Base-by-base conservation (phyloP, 495 filamentous ascomycete species). In the Hapsidospora chrysogenum region DNA sequence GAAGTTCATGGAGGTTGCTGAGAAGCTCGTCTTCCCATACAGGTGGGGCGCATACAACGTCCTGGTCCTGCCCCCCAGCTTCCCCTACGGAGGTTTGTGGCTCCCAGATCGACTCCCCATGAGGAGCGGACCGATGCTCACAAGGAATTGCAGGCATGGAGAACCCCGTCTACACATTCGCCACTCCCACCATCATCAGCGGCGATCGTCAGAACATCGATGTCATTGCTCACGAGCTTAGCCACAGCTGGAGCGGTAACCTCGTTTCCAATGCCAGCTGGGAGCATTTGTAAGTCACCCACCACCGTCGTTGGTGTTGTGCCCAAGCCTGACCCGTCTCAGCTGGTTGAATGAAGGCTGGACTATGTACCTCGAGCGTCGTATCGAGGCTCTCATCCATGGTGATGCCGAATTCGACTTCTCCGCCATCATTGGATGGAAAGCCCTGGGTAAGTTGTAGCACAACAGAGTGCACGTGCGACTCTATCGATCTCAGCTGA, bases 1-100 rank as follows among this genome's bases (percentile, higher is more conserved):
- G 59, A 83, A 72, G 36, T 97, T 87, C 53, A 77, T 97, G 43
- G 68, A 82, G 40, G 76, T 78, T 6, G 83, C 86, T 6, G 89
- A 96, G 66, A 76, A 77, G 59, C 69, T 94, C 38, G 69, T 94
- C 26, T 89, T 79, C 42, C 78, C 79, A 8, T 95, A 96, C 47
- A 70, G 70, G 26, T 97, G 89, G 87, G 85, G 80, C 9, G 76
- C 83, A 46, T 97, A 95, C 59, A 97, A 95, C 44, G 82, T 92
- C 13, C 58, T 97, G 8, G 78, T 95, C 22, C 61, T 97, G 19
- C 87, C 87, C 2, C 78, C 84, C 2, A 85, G 80, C 45, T 95
- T 95, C 52, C 85, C 86, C 0, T 93, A 84, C 50, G 73, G 67
- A 49, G 67, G 63, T 54, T 30, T 28, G 50, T 41, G 13, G 6